Evolutionary conservation across 108 stramenopile genomes (phyloP).

Genomic region (Fragilariopsis cylindrus): DNA sequence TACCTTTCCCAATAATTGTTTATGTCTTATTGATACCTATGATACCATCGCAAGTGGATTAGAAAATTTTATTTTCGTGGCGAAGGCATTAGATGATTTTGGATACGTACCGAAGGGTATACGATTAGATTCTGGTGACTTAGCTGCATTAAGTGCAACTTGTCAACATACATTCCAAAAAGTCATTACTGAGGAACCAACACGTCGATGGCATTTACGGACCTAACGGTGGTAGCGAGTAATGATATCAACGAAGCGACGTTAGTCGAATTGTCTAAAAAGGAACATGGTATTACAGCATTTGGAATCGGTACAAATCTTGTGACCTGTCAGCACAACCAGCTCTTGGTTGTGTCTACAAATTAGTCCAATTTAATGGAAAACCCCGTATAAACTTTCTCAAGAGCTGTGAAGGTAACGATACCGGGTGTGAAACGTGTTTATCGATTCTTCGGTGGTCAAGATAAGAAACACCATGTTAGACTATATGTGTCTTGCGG

Average conservation of each 20-base stretch:
- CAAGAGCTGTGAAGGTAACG: constrained; percentile 89
- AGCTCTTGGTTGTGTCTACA: constrained; percentile 94
- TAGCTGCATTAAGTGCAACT: constrained; percentile 79
- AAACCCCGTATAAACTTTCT: constrained; percentile 90
- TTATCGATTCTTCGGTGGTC: constrained; percentile 87
- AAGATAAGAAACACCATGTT: constrained; percentile 63
- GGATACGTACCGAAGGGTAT: constrained; percentile 90
- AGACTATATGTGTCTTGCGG: constrained; percentile 77
- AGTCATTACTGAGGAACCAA: constrained; percentile 5
- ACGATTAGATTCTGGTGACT: constrained; percentile 95
- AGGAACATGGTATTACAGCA: constrained; percentile 92
- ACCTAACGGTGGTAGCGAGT: constrained; percentile 89
- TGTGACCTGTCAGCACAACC: constrained; percentile 99
- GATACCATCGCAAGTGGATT: constrained; percentile 92
- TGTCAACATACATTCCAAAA: constrained; percentile 59
- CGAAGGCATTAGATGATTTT: constrained; percentile 86
- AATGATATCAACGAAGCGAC: constrained; percentile 98
- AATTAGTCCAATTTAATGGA: constrained; percentile 72
- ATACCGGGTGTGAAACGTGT: constrained; percentile 83
- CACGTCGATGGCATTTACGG: constrained; percentile 45
- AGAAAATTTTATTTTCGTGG: constrained; percentile 91
- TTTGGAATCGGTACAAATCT: constrained; percentile 96
- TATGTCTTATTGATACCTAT: constrained; percentile 98
- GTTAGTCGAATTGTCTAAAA: constrained; percentile 64
- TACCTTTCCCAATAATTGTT: constrained; percentile 90